Conservation (phyloP, 208 protist species). For the Polymyxa betae region DNA sequence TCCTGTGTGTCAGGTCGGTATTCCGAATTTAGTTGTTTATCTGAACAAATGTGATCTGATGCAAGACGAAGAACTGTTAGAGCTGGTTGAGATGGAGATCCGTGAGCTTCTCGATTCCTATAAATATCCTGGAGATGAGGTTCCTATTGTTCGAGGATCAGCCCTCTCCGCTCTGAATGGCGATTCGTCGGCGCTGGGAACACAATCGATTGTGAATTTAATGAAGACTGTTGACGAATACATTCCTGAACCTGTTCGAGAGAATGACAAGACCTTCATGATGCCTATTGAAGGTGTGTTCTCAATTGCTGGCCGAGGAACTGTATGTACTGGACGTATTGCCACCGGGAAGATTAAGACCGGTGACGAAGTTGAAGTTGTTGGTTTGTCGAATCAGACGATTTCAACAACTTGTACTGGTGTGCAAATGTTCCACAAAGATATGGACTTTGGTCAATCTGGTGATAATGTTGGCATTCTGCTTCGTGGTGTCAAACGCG, state of each 20-base stretch:
- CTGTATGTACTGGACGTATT: constrained; percentile 91
- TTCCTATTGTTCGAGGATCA: constrained; percentile 84
- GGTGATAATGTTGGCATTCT: constrained; percentile 96
- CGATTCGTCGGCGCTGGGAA: constrained; percentile 77
- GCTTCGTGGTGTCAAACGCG: constrained; percentile 88
- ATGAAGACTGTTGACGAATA: constrained; percentile 86
- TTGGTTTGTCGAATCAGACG: constrained; percentile 81
- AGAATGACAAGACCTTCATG: constrained; percentile 94
- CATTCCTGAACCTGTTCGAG: constrained; percentile 87
- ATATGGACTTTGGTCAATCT: constrained; percentile 84
- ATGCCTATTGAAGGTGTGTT: constrained; percentile 94
- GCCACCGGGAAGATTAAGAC: constrained; percentile 76
- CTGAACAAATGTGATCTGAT: constrained; percentile 97
- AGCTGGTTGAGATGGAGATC: constrained; percentile 94
- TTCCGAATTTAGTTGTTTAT: constrained; percentile 93
- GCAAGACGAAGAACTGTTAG: constrained; percentile 83
- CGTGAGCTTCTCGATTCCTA: constrained; percentile 77
- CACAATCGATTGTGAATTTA: constrained; percentile 84
- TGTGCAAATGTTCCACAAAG: constrained; percentile 73
- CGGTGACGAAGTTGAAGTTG: constrained; percentile 91
- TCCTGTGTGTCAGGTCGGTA: constrained; percentile 96
- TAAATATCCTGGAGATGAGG: constrained; percentile 78
- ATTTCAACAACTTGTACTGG: constrained; percentile 57
- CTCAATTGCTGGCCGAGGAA: constrained; percentile 85
- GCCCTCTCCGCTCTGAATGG: constrained; percentile 93